These are phyloP conservation scores for Oryza officinalis DNA, from an alignment of 176 grass and related monocot genomes.

Conservation along the genomic window DNA sequence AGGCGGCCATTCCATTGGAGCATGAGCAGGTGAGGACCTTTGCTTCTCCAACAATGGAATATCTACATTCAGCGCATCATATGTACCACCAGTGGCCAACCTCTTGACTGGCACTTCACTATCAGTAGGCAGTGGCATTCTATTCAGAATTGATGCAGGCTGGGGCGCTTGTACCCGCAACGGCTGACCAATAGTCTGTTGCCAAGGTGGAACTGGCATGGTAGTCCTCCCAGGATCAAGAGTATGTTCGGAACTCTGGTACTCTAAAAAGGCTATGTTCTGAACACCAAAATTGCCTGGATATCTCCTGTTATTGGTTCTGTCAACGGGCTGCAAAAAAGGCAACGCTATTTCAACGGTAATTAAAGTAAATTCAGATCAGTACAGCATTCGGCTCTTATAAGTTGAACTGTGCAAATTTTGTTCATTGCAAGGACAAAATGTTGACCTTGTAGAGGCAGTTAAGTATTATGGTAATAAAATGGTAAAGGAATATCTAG, in stretches of 20 bases:
- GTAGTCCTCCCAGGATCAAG: constrained; percentile 39
- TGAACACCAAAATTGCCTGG: constrained; percentile 47
- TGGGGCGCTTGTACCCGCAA: constrained; percentile 51
- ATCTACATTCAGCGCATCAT: constrained; percentile 53
- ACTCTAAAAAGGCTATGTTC: constrained; percentile 38
- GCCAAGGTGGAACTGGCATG: constrained; percentile 44
- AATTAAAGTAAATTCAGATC: constrained; percentile 10
- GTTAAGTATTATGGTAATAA: constrained; percentile 6
- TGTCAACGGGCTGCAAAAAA: constrained; percentile 58
- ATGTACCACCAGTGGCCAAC: constrained; percentile 40
- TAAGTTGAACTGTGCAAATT: constrained; percentile 8
- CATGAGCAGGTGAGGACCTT: constrained; percentile 41
- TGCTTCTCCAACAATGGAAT: constrained; percentile 44
- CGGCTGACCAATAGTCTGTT: constrained; percentile 54
- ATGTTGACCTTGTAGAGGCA: neutral
- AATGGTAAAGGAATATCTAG: constrained; percentile 3
- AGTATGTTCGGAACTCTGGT: constrained; percentile 51
- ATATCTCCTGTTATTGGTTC: constrained; percentile 49
- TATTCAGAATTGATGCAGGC: constrained; percentile 43
- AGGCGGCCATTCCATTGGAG: constrained; percentile 45
- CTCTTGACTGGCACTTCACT: constrained; percentile 54
- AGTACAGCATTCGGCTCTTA: neutral
- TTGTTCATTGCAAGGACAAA: constrained; percentile 20
- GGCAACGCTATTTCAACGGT: constrained; percentile 3
- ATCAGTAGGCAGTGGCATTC: constrained; percentile 51